These are phyloP conservation scores for Nitzschia sp. DNA, from an alignment of 108 stramenopile genomes.

Conservation along the genomic window DNA sequence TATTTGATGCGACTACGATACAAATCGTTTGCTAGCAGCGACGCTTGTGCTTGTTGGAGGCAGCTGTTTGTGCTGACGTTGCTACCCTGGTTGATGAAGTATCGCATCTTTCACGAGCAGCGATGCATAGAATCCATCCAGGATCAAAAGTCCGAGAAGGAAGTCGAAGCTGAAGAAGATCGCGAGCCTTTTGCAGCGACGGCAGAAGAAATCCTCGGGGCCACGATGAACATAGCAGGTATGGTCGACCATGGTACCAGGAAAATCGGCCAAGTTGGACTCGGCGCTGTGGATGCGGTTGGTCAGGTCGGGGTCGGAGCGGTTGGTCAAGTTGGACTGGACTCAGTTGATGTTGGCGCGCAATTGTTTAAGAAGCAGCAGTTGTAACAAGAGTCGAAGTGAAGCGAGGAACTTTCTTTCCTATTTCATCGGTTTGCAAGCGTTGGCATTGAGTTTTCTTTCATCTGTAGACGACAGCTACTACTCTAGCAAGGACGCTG, in stretches of 20 bases:
- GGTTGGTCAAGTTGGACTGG: background rate
- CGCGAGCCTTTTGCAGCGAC: background rate
- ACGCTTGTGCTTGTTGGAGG: constrained; percentile 44
- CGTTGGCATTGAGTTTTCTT: too few relatives aligned
- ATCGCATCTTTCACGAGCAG: constrained; percentile 38
- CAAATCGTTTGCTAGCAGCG: constrained; percentile 43
- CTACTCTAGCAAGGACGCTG: too few relatives aligned
- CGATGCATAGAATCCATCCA: constrained; percentile 14
- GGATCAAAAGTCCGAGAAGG: constrained; percentile 11
- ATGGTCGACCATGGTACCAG: background rate
- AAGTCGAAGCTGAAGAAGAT: constrained; percentile 16
- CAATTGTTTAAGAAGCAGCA: too few relatives aligned
- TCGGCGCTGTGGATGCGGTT: constrained; percentile 4
- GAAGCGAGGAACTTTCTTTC: too few relatives aligned
- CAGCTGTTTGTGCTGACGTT: constrained; percentile 49
- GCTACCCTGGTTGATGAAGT: constrained; percentile 58
- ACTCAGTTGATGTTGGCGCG: background rate
- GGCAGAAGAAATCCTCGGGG: background rate
- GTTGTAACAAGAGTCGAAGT: too few relatives aligned
- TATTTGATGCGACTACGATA: constrained; percentile 65
- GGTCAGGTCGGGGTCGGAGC: background rate
- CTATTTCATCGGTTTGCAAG: too few relatives aligned
- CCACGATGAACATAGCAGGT: background rate
- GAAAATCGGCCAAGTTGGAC: constrained; percentile 7
- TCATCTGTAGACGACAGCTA: too few relatives aligned